Conservation (phyloP, 1,284 basidiomycete species). For the Apiotrichum porosum region DNA sequence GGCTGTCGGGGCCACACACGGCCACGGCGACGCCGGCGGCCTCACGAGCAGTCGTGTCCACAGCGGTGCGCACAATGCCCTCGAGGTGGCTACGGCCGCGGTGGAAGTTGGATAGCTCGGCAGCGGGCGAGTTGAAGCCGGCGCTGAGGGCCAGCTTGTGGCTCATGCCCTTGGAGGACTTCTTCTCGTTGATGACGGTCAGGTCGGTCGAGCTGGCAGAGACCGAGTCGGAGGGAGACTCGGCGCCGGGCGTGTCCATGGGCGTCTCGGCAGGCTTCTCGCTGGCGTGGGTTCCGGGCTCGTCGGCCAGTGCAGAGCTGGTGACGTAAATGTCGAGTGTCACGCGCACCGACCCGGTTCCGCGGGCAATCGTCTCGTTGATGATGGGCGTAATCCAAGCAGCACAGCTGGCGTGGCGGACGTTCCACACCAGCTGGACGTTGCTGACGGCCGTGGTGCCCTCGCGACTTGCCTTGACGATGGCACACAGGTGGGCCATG, state of each 20-base stretch:
- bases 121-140: slow-evolving; percentile 1
- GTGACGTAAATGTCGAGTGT: slow-evolving; percentile 22
- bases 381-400: slow-evolving; percentile 16
- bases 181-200: background rate
- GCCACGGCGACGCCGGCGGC: slow-evolving; percentile 12
- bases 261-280: background rate
- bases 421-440: slow-evolving; percentile 39
- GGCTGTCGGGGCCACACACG: slow-evolving; percentile 27
- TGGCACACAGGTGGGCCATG: slow-evolving; percentile 27
- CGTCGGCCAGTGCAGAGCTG: slow-evolving; percentile 4
- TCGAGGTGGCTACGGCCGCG: slow-evolving; percentile 13
- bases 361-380: slow-evolving; percentile 10
- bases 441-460: slow-evolving; percentile 23
- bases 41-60: background rate
- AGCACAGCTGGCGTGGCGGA: slow-evolving; percentile 3
- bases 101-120: slow-evolving; percentile 4
- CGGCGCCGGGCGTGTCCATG: background rate
- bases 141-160: background rate
- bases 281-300: background rate
- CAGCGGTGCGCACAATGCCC: slow-evolving; percentile 10
- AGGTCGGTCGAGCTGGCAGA: slow-evolving; percentile 2
- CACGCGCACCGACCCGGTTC: slow-evolving; percentile 7
- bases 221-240: slow-evolving; percentile 2
- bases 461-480: slow-evolving; percentile 23
- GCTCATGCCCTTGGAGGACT: background rate